phyloP scores from a whole-genome alignment of 2,329 filamentous ascomycete species.

The Claviceps humidiphila region DNA sequence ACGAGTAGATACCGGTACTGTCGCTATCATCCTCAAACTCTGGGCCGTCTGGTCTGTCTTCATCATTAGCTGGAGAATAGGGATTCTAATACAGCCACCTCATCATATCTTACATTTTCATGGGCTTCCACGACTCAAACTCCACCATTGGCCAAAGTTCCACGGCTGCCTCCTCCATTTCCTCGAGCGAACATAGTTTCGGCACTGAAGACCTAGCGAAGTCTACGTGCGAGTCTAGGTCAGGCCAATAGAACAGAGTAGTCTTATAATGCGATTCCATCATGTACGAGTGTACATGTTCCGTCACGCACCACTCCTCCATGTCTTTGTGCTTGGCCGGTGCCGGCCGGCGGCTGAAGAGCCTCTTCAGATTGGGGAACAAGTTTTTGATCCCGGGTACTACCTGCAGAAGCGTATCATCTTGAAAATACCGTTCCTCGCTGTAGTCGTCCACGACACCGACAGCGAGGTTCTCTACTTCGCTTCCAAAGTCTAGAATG shows the following conservation, averaged over 20 bases:
- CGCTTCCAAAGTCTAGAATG: constrained; percentile 15
- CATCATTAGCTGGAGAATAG: no score
- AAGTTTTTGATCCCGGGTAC: background rate
- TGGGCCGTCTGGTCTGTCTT: background rate
- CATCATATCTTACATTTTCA: constrained; percentile 10
- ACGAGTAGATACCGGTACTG: no score
- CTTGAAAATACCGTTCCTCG: background rate
- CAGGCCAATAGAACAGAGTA: no score
- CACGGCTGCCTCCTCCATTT: no score
- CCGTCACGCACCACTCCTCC: constrained; percentile 20
- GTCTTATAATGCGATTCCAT: constrained; percentile 4
- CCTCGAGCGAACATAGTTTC: no score
- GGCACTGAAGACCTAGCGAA: no score
- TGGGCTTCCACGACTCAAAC: constrained; percentile 13
- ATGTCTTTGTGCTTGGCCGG: background rate
- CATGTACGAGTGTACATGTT: constrained; percentile 15
- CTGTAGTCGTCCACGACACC: constrained; percentile 3
- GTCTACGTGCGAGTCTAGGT: no score
- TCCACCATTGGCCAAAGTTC: constrained; percentile 10
- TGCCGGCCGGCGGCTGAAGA: constrained; percentile 12
- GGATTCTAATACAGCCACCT: constrained; percentile 2
- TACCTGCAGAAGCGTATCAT: constrained; percentile 1
- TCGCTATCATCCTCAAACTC: no score
- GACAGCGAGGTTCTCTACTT: constrained; percentile 18
- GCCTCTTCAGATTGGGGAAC: constrained; percentile 14